Evolutionary conservation across 768 basidiomycete species (phyloP).

Genomic region (button mushroom (Agaricus bisporus)): DNA sequence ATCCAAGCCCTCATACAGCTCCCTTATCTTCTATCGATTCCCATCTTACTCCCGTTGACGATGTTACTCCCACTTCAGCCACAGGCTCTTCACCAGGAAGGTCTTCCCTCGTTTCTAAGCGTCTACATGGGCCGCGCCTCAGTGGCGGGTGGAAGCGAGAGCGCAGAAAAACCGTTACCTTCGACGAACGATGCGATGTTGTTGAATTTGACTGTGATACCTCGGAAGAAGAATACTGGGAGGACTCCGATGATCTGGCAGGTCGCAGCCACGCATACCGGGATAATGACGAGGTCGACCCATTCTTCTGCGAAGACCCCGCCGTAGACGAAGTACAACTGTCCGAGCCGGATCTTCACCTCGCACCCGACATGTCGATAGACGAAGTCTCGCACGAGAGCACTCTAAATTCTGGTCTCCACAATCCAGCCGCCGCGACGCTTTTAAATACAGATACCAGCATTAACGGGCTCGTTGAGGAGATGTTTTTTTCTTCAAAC

Average conservation of each 20-base stretch:
- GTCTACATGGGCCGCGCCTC: slow-evolving; percentile 71
- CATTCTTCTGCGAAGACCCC: slow-evolving; percentile 5
- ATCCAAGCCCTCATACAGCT: slow-evolving; percentile 15
- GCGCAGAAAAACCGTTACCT: slow-evolving; percentile 74
- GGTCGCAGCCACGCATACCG: slow-evolving; percentile 17
- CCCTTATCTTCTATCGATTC: not conserved
- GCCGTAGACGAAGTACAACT: not conserved
- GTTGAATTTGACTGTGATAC: slow-evolving; percentile 67
- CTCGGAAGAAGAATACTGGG: slow-evolving; percentile 22
- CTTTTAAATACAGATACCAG: slow-evolving; percentile 46
- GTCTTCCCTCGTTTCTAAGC: slow-evolving; percentile 63
- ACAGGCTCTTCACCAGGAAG: slow-evolving; percentile 47
- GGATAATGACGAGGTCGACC: slow-evolving; percentile 20
- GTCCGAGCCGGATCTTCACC: not conserved
- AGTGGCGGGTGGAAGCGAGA: slow-evolving; percentile 45
- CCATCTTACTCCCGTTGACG: slow-evolving; percentile 11
- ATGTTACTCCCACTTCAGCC: slow-evolving; percentile 22
- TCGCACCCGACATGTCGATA: not conserved
- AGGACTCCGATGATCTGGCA: slow-evolving; percentile 21
- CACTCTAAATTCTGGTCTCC: slow-evolving; percentile 35
- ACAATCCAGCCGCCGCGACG: slow-evolving; percentile 28
- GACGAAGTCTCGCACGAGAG: slow-evolving; percentile 36
- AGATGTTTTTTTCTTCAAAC: slow-evolving; percentile 49
- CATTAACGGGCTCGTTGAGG: slow-evolving; percentile 66
- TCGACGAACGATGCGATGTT: slow-evolving; percentile 75